Evolutionary conservation across 108 stramenopile species (phyloP).

Genomic region (Fragilaria crotonensis): DNA sequence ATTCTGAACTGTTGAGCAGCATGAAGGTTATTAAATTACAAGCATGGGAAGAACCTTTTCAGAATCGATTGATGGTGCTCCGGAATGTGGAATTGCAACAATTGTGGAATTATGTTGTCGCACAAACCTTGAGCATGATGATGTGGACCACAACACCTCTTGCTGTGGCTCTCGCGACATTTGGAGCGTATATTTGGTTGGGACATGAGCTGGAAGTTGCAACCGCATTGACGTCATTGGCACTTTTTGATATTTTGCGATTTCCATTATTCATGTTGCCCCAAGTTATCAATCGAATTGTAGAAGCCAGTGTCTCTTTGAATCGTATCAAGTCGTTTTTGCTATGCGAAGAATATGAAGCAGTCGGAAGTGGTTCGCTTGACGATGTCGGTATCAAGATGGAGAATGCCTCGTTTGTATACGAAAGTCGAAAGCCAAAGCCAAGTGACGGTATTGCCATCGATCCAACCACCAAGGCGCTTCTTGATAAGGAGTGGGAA

Average conservation of each 20-base stretch:
- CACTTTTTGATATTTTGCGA: conserved; percentile 85
- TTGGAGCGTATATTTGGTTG: conserved; percentile 50
- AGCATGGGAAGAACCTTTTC: conserved; percentile 87
- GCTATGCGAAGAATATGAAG: conserved; percentile 52
- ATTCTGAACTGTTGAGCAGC: conserved; percentile 72
- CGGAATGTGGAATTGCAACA: conserved; percentile 63
- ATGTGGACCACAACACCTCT: conserved; percentile 63
- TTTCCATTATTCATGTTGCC: conserved; percentile 88
- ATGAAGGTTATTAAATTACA: conserved; percentile 94
- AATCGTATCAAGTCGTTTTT: conserved; percentile 73
- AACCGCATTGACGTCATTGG: conserved; percentile 42
- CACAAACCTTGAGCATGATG: conserved; percentile 32
- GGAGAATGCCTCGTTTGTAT: conserved; percentile 22
- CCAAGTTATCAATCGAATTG: conserved; percentile 84
- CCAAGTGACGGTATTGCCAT: not conserved
- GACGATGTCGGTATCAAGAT: conserved; percentile 33
- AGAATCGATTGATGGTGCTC: conserved; percentile 33
- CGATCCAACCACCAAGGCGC: conserved; percentile 9
- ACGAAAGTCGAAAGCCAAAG: conserved; percentile 33
- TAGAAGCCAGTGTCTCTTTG: conserved; percentile 87
- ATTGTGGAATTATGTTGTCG: conserved; percentile 51
- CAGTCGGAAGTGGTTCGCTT: conserved; percentile 23
- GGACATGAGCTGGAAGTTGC: conserved; percentile 75
- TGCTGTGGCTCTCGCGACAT: conserved; percentile 84
- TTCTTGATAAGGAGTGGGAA: conserved; percentile 52